These are phyloP conservation scores for Stygiomarasmius scandens DNA, from an alignment of 1,284 basidiomycete genomes.

Conservation along the genomic window DNA sequence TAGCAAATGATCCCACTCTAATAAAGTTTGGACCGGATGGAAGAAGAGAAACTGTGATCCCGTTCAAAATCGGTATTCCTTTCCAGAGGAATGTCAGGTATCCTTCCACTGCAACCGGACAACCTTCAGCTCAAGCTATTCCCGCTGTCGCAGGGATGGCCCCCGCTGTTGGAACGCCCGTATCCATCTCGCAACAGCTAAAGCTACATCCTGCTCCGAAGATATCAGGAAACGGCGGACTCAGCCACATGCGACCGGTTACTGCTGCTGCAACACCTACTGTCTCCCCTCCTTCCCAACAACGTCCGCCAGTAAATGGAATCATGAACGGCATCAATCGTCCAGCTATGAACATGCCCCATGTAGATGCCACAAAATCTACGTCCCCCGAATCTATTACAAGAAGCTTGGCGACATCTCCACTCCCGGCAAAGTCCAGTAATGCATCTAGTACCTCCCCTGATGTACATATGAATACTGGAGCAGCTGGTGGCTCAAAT, in stretches of 20 bases:
- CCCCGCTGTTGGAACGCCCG: background rate
- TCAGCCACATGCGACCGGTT: background rate
- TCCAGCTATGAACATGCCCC: constrained; percentile 46
- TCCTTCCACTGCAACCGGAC: background rate
- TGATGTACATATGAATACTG: background rate
- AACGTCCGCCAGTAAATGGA: constrained; percentile 33
- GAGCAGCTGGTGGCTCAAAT: background rate
- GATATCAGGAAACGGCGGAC: background rate
- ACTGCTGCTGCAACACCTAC: constrained; percentile 17
- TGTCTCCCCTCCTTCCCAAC: constrained; percentile 40
- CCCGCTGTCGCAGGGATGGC: constrained; percentile 12
- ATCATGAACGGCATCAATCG: constrained; percentile 38
- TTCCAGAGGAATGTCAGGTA: constrained; percentile 1
- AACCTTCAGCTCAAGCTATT: background rate
- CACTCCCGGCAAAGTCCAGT: background rate
- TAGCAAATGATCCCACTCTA: constrained; percentile 50
- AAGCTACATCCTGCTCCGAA: background rate
- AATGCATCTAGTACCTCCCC: background rate
- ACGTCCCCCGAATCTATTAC: background rate
- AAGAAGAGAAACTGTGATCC: constrained; percentile 34
- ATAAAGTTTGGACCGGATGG: constrained; percentile 40
- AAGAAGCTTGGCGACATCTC: background rate
- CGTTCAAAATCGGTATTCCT: constrained; percentile 45
- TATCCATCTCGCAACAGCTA: constrained; percentile 7
- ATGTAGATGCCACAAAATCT: constrained; percentile 30